Evolutionary conservation across 2,329 filamentous ascomycete genomes (phyloP).

Genomic region (Aspergillus ibericus): DNA sequence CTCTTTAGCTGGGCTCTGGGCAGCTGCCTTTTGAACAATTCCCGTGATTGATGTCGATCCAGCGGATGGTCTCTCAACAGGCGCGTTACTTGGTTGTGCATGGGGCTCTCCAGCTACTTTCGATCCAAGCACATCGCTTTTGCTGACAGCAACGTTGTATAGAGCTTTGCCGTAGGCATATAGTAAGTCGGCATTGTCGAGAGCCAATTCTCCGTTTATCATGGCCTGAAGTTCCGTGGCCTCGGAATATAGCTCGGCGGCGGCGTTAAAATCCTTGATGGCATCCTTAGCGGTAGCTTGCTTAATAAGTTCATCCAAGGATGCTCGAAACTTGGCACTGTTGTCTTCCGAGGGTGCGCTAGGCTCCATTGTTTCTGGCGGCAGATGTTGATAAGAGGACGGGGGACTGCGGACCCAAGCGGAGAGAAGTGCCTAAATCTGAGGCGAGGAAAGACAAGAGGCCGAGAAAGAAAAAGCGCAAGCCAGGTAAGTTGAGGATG

Average conservation of each 20-base stretch:
- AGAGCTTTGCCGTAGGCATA: conserved; percentile 92
- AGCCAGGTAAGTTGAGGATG: not conserved
- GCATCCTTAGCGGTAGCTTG: conserved; percentile 83
- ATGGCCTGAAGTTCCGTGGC: conserved; percentile 88
- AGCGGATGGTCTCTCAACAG: conserved; percentile 38
- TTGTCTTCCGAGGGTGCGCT: conserved; percentile 19
- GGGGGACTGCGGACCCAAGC: not conserved
- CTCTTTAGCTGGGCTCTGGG: conserved; percentile 21
- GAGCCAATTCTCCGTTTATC: conserved; percentile 87
- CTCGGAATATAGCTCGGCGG: conserved; percentile 82
- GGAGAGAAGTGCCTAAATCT: not conserved
- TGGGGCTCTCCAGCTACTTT: conserved; percentile 64
- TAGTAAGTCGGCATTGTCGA: conserved; percentile 88
- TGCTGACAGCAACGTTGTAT: conserved; percentile 90
- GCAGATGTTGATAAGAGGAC: not conserved
- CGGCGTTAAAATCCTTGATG: conserved; percentile 82
- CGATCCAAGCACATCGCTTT: conserved; percentile 90
- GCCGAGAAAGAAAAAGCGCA: not conserved
- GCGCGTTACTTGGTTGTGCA: conserved; percentile 53
- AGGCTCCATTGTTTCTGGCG: not conserved
- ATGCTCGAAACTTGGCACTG: conserved; percentile 53
- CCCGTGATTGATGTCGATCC: conserved; percentile 17
- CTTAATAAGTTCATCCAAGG: conserved; percentile 74
- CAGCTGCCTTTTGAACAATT: conserved; percentile 30
- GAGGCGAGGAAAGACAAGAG: not conserved